phyloP scores from a whole-genome alignment of 1,284 basidiomycete genomes.

The Pyrrhoderma noxium region DNA sequence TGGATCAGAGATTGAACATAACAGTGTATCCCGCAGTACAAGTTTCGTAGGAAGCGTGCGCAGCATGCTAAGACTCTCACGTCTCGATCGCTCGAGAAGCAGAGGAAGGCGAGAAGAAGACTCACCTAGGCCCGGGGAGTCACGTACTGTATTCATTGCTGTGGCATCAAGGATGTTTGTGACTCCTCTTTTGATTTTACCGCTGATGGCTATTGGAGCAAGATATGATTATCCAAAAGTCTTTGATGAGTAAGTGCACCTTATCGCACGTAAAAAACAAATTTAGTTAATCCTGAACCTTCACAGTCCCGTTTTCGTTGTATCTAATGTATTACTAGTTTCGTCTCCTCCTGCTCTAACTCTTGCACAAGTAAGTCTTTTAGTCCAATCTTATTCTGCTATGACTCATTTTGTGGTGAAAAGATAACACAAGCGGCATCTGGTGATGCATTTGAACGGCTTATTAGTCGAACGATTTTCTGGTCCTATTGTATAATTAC shows the following conservation, averaged over 20 bases:
- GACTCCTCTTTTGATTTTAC: slow-evolving; percentile 72
- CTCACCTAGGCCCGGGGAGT: slow-evolving; percentile 52
- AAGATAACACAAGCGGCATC: slow-evolving; percentile 86
- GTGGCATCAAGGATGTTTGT: slow-evolving; percentile 80
- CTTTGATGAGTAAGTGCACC: slow-evolving; percentile 60
- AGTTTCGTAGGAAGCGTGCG: slow-evolving; percentile 33
- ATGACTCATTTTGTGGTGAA: slow-evolving; percentile 7
- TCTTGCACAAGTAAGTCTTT: slow-evolving; percentile 56
- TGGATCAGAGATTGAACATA: slow-evolving; percentile 19
- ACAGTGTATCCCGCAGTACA: slow-evolving; percentile 16
- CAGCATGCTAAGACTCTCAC: slow-evolving; percentile 31
- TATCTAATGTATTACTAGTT: slow-evolving; percentile 69
- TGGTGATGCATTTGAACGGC: slow-evolving; percentile 84
- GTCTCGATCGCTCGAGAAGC: slow-evolving; percentile 9
- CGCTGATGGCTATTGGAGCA: slow-evolving; percentile 60
- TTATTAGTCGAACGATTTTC: slow-evolving; percentile 79
- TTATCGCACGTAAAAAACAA: slow-evolving; percentile 14
- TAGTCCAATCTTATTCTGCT: slow-evolving; percentile 4
- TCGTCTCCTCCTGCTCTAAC: slow-evolving; percentile 79
- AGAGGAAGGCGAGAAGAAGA: slow-evolving; percentile 17
- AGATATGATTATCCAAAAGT: slow-evolving; percentile 54
- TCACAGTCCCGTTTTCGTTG: slow-evolving; percentile 73
- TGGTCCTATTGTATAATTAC: slow-evolving; percentile 81
- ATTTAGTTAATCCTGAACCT: slow-evolving; percentile 14
- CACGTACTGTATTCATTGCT: slow-evolving; percentile 74